Conservation (phyloP, 805 yeast species). For the Zygoascus ofunaensis region DNA sequence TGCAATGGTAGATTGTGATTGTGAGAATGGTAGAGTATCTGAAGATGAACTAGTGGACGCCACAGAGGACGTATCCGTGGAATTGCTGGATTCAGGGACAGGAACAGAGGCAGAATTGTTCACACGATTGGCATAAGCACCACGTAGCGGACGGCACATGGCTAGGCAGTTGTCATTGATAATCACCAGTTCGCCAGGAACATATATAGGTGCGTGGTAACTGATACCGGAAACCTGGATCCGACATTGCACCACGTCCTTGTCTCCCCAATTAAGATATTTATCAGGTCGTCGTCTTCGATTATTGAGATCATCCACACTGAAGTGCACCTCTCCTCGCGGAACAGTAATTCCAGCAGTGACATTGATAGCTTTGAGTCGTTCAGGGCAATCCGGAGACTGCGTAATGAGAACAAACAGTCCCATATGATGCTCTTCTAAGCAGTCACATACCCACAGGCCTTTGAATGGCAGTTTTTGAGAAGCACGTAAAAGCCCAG, state of each 20-base stretch:
- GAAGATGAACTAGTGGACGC: background rate
- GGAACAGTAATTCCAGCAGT: slow-evolving; percentile 22
- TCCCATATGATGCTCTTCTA: slow-evolving; percentile 13
- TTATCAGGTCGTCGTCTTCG: background rate
- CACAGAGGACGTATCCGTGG: background rate
- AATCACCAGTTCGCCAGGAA: slow-evolving; percentile 3
- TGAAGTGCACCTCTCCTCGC: slow-evolving; percentile 22
- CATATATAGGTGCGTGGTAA: slow-evolving; percentile 3
- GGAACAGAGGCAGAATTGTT: background rate
- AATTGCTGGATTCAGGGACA: background rate
- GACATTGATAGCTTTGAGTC: slow-evolving; percentile 23
- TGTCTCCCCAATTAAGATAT: slow-evolving; percentile 1
- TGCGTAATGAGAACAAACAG: slow-evolving; percentile 21
- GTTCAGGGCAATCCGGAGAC: slow-evolving; percentile 9
- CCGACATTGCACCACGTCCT: slow-evolving; percentile 1
- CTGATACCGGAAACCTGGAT: slow-evolving; percentile 4
- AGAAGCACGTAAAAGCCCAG: slow-evolving; percentile 8
- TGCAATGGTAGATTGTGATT: background rate
- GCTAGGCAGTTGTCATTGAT: slow-evolving; percentile 3
- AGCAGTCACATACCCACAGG: slow-evolving; percentile 21
- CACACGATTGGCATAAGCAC: background rate
- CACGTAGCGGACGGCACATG: background rate
- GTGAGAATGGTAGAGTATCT: too few relatives aligned
- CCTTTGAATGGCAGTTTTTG: slow-evolving; percentile 19
- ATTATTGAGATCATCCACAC: slow-evolving; percentile 16